Evolutionary conservation across 2,329 filamentous ascomycete species (phyloP).

Genomic region (Ophiostoma sp.): DNA sequence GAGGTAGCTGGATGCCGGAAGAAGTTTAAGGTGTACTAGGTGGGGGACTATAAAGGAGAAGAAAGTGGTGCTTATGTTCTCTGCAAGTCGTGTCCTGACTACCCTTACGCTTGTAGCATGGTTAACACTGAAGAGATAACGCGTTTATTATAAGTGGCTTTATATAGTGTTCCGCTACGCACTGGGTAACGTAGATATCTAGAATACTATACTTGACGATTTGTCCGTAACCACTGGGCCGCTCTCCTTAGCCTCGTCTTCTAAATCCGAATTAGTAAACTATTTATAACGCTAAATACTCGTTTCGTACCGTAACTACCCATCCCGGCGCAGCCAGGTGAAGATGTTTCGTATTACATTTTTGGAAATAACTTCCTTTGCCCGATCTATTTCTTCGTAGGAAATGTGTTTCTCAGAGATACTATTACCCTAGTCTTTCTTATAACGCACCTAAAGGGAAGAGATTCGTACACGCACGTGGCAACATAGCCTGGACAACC

Average conservation of each 20-base stretch:
- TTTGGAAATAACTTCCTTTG: slow-evolving; percentile 33
- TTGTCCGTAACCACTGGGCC: neutral
- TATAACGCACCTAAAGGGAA: neutral
- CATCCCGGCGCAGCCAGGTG: slow-evolving; percentile 35
- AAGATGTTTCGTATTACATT: slow-evolving; percentile 37
- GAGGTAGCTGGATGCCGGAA: slow-evolving; percentile 6
- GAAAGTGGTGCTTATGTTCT: neutral
- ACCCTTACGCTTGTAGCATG: slow-evolving; percentile 11
- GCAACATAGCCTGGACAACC: neutral
- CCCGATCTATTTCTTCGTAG: slow-evolving; percentile 26
- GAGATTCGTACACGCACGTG: neutral
- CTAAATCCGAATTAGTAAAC: slow-evolving; percentile 31
- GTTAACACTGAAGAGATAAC: too few relatives aligned
- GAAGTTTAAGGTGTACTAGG: neutral
- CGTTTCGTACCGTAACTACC: slow-evolving; percentile 32
- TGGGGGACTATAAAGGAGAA: neutral
- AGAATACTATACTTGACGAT: neutral
- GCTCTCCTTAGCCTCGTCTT: slow-evolving; percentile 31
- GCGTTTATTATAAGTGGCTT: too few relatives aligned
- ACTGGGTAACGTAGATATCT: too few relatives aligned
- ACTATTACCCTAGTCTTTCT: slow-evolving; percentile 8
- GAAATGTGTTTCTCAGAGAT: slow-evolving; percentile 14
- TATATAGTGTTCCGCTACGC: too few relatives aligned
- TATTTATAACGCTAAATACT: slow-evolving; percentile 34
- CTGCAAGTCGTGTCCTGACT: slow-evolving; percentile 2